Evolutionary conservation across 1,139 yeast species (phyloP).

Genomic region (Saccharomyces hybrid): DNA sequence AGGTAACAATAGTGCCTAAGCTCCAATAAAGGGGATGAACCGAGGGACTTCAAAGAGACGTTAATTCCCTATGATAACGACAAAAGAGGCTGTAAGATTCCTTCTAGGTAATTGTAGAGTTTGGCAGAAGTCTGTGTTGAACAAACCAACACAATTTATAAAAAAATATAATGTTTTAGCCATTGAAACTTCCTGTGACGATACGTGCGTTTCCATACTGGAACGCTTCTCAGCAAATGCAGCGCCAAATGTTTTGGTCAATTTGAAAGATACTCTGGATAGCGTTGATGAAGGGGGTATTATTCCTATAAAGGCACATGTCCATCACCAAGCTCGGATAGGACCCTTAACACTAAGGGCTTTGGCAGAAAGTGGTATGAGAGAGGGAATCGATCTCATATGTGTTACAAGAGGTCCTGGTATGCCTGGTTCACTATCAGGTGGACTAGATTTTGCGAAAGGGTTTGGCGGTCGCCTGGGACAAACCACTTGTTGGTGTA

Average conservation of each 20-base stretch:
- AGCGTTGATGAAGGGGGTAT: constrained; percentile 73
- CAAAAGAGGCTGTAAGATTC: background rate
- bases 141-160: background rate
- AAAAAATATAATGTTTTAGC: constrained; percentile 60
- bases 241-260: constrained; percentile 50
- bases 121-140: background rate
- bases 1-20: background rate
- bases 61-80: background rate
- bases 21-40: background rate
- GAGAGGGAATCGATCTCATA: constrained; percentile 57
- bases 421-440: constrained; percentile 80
- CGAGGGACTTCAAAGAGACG: background rate
- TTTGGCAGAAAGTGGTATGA: constrained; percentile 33
- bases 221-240: constrained; percentile 37
- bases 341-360: constrained; percentile 40
- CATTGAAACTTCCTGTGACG: constrained; percentile 92
- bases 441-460: constrained; percentile 77
- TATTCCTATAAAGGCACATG: constrained; percentile 77
- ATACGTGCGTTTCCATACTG: constrained; percentile 76
- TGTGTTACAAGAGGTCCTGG: constrained; percentile 97
- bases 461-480: constrained; percentile 81
- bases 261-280: constrained; percentile 58
- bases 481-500: constrained; percentile 74
- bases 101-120: background rate
- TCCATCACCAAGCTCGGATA: constrained; percentile 60